These are phyloP conservation scores for Neoboletus magnificus DNA, from an alignment of 768 basidiomycete genomes.

Conservation along the genomic window DNA sequence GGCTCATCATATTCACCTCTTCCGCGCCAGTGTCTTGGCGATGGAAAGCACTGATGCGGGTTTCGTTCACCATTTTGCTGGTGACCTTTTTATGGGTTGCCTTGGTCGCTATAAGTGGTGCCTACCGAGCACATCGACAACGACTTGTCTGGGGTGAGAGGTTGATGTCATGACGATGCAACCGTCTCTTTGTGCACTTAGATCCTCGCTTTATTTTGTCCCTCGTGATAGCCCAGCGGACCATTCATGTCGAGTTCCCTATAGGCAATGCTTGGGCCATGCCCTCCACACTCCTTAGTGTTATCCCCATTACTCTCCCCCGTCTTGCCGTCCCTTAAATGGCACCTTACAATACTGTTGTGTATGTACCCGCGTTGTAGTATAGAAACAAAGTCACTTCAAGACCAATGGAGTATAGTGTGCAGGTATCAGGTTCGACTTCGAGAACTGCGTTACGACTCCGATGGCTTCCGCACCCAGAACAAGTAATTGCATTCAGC, in stretches of 20 bases:
- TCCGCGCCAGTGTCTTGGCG: conserved; percentile 68
- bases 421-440: neutral
- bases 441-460: conserved; percentile 1
- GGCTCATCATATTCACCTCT: conserved; percentile 69
- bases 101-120: conserved; percentile 62
- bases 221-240: neutral
- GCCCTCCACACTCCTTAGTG: neutral
- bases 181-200: neutral
- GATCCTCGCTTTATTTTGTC: neutral
- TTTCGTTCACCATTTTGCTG: conserved; percentile 55
- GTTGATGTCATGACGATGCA: conserved; percentile 55
- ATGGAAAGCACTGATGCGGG: conserved; percentile 64
- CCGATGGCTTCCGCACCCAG: conserved; percentile 73
- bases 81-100: conserved; percentile 56
- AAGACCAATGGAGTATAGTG: too few species aligned
- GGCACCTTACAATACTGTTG: neutral
- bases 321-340: neutral
- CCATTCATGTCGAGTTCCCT: neutral
- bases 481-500: conserved; percentile 77
- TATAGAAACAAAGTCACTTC: conserved; percentile 1
- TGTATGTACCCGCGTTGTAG: conserved; percentile 19
- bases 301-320: neutral
- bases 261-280: neutral
- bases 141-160: conserved; percentile 78
- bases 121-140: conserved; percentile 70